Conservation (phyloP, 805 yeast genomes). For the Candida loeiensis region DNA sequence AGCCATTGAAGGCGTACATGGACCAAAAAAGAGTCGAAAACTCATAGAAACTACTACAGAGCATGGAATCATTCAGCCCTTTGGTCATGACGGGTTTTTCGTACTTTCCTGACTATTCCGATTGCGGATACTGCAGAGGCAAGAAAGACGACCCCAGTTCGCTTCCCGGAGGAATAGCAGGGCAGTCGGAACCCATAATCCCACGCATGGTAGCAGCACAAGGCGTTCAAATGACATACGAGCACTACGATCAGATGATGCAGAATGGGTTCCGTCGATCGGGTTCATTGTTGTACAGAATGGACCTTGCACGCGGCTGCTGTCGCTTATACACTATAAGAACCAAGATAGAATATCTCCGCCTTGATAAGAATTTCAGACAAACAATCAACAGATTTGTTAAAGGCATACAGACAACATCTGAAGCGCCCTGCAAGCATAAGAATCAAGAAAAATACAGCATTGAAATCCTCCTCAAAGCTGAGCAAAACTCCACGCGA, state of each 20-base stretch:
- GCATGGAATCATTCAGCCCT: neutral
- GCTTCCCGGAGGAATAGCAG: constrained; percentile 28
- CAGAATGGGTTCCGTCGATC: constrained; percentile 78
- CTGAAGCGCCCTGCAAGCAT: constrained; percentile 9
- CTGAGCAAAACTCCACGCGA: constrained; percentile 35
- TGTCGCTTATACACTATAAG: constrained; percentile 79
- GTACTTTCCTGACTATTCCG: constrained; percentile 31
- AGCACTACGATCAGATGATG: constrained; percentile 60
- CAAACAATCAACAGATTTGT: constrained; percentile 61
- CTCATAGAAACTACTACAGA: no score
- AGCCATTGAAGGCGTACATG: neutral
- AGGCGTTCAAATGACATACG: constrained; percentile 43
- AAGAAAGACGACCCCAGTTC: constrained; percentile 38
- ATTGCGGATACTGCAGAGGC: constrained; percentile 76
- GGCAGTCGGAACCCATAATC: constrained; percentile 12
- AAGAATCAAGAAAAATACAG: constrained; percentile 15
- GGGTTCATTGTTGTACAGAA: constrained; percentile 60
- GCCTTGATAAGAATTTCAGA: constrained; percentile 62
- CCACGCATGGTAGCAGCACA: constrained; percentile 36
- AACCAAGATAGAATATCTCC: constrained; percentile 46
- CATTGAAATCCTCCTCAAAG: constrained; percentile 32
- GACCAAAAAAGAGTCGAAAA: no score
- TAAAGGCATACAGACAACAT: constrained; percentile 20
- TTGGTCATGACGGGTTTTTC: constrained; percentile 44
- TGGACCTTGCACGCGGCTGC: constrained; percentile 69